Base-by-base conservation (phyloP, 805 yeast genomes). In the Phaffomyces thermotolerans region DNA sequence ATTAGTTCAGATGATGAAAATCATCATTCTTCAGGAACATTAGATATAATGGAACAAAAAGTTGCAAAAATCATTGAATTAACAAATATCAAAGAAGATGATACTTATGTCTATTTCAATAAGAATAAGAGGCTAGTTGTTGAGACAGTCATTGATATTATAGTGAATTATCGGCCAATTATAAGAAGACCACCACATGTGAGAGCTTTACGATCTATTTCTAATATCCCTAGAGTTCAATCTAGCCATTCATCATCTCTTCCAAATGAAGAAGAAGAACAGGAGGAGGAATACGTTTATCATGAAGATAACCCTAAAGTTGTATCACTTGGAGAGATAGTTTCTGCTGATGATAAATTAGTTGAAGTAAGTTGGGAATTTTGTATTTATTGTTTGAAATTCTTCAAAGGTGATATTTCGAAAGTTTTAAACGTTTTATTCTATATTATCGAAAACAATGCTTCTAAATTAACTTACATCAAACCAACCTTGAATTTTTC, bases 391-490 rank as follows among this genome's bases (percentile, higher is more conserved):
- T 68, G 71, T 12, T 39, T 77, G 5, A 56, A 46, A 14, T 73
- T 70, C 51, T 75, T 67, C 52, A 47, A 64, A n/a, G 79, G 79
- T 4, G 67, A 75, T 44, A 47, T 68, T 2, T 49, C 50, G 17
- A 64, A 58, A 39, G 73, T 73, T 0, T 43, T 73, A 8, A 52
- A 58, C 2, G 45, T 67, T 12, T 69, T 73, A 8, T 45, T 60
- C 1, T 46, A 61, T 18, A 52, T 67, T 8, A 45, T 63, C 18
- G 71, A 71, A 40, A 46, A 60, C 3, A 49, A 55, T 27, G 62
- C 60, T 12, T 54, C 53, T 1, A 42, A 44, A 10, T 44, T 57
- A 23, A 68, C 74, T 2, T 61, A 48, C 47, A 53, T 40, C 25
- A 31, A n/a, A 15, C 20, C 37, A n/a, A 13, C 32, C 15, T 9